A percentile compares a stretch with the other conserved stretches of the same genome.
These are phyloP conservation scores for Nemania diffusa DNA, from an alignment of 2,329 filamentous ascomycete species.

Conservation along the genomic window DNA sequence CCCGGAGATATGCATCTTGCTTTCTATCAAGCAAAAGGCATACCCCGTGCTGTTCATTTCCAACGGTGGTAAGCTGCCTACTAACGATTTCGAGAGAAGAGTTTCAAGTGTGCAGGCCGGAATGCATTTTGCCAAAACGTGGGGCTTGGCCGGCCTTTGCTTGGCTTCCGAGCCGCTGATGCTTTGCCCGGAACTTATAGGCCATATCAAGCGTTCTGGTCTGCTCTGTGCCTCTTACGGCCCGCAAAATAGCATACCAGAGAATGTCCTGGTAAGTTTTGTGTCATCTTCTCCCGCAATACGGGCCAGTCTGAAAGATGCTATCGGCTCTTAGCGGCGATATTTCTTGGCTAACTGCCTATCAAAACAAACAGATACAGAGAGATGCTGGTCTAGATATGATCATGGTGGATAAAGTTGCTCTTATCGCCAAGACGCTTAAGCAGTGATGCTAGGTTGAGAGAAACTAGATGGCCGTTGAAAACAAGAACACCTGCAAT, in stretches of 20 bases:
- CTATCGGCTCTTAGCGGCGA: no score
- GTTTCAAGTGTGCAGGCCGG: conserved; percentile 13
- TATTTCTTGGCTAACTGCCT: not conserved
- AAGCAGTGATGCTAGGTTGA: not conserved
- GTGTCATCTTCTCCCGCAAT: not conserved
- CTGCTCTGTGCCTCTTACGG: conserved; percentile 17
- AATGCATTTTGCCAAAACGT: conserved; percentile 16
- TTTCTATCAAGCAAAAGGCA: conserved; percentile 20
- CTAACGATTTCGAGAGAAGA: conserved; percentile 12
- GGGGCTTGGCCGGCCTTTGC: conserved; percentile 13
- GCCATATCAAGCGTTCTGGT: conserved; percentile 9
- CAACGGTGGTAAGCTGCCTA: conserved; percentile 13
- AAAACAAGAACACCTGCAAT: no score
- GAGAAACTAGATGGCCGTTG: no score
- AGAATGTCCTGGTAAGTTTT: conserved; percentile 12
- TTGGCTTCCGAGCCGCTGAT: conserved; percentile 16
- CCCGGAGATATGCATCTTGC: conserved; percentile 20
- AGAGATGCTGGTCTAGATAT: conserved; percentile 16
- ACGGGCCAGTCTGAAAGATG: not conserved
- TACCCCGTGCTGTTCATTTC: conserved; percentile 17
- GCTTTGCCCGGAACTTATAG: conserved; percentile 15
- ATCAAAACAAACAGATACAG: conserved; percentile 9
- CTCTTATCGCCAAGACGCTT: conserved; percentile 15
- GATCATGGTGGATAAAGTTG: conserved; percentile 16
- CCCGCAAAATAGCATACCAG: conserved; percentile 9